Percentiles rank a stretch among this genome's conserved stretches.
Evolutionary conservation across 129 eudicot genomes (phyloP).

Genomic region (Solidago caesia): DNA sequence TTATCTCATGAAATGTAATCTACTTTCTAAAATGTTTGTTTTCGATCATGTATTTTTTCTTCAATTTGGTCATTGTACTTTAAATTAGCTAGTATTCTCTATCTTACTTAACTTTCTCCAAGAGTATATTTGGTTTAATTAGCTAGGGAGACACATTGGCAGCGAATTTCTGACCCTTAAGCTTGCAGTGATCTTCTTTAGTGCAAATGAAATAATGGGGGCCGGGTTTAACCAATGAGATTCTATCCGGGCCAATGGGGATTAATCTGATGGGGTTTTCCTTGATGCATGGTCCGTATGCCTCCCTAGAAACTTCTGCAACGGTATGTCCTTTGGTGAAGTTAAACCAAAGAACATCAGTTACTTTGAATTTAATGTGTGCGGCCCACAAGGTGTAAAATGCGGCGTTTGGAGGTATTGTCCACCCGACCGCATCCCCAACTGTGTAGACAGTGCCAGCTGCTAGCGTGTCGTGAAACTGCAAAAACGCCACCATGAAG

Average conservation of each 20-base stretch:
- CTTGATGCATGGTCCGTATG: not conserved
- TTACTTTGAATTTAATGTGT: not conserved
- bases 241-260: not conserved
- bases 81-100: too few species aligned
- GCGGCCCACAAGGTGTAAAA: slow-evolving; percentile 9
- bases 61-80: too few species aligned
- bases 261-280: slow-evolving; percentile 14
- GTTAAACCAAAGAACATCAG: slow-evolving; percentile 21
- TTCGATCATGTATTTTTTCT: too few species aligned
- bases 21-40: too few species aligned
- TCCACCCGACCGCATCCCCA: slow-evolving; percentile 40
- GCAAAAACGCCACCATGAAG: slow-evolving; percentile 24
- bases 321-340: not conserved
- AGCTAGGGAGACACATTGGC: slow-evolving; percentile 4
- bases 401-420: slow-evolving; percentile 6
- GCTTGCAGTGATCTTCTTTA: slow-evolving; percentile 2
- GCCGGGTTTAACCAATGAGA: slow-evolving; percentile 4
- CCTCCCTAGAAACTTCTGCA: not conserved
- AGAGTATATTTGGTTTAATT: not conserved
- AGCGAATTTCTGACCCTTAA: not conserved
- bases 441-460: not conserved
- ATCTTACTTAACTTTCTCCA: too few species aligned
- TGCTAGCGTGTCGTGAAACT: slow-evolving; percentile 33
- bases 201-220: slow-evolving; percentile 18
- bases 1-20: too few species aligned